Percentiles rank a stretch among this genome's conserved stretches.
These are phyloP conservation scores for Citrus unshiu DNA, from an alignment of 345 rosid genomes.

Conservation along the genomic window DNA sequence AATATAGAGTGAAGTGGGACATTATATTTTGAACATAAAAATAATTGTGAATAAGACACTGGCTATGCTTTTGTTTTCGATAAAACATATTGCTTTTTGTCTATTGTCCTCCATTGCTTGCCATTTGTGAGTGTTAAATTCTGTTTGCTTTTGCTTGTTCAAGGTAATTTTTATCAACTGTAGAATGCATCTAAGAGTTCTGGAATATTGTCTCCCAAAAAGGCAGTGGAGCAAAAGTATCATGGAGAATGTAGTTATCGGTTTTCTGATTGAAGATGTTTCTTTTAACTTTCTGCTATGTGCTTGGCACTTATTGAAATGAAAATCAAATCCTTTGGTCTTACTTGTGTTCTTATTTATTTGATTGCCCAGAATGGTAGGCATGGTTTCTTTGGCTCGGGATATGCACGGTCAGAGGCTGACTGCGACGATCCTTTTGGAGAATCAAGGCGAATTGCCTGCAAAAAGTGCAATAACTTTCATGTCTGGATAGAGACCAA, in stretches of 20 bases:
- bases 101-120: not conserved
- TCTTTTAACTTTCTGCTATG: not conserved
- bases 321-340: conserved; percentile 4
- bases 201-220: not conserved
- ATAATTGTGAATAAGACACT: not conserved
- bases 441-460: conserved; percentile 82
- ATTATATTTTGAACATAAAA: not conserved
- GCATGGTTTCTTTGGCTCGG: conserved; percentile 59
- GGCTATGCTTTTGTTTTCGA: not conserved
- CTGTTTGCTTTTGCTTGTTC: not conserved
- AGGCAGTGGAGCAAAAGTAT: not conserved
- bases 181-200: not conserved
- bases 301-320: not conserved
- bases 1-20: not conserved
- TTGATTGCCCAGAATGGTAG: conserved; percentile 46
- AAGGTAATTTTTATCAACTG: too few relatives aligned
- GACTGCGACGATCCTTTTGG: conserved; percentile 59
- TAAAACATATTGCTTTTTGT: not conserved
- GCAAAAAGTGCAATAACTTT: conserved; percentile 74
- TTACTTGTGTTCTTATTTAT: conserved; percentile 17
- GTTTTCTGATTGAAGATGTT: not conserved
- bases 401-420: conserved; percentile 54
- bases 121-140: not conserved
- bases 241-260: not conserved
- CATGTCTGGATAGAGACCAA: conserved; percentile 78